phyloP scores from a whole-genome alignment of 768 basidiomycete genomes.

The Lyophyllum decastes region DNA sequence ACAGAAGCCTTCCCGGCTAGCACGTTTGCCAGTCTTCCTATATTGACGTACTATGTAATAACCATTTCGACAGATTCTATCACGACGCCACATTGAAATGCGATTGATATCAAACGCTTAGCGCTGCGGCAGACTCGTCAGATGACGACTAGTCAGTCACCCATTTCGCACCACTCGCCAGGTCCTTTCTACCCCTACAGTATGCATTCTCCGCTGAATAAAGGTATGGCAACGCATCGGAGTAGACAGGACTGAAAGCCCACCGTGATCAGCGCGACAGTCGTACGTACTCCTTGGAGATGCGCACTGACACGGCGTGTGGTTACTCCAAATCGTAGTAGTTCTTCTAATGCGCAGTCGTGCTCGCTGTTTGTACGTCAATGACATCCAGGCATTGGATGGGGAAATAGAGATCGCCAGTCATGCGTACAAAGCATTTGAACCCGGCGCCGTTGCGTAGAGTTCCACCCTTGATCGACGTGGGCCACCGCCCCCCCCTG shows the following conservation, averaged over 20 bases:
- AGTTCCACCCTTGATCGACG: not conserved
- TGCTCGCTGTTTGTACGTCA: not conserved
- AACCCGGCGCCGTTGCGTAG: too few relatives aligned
- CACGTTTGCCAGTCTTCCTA: not conserved
- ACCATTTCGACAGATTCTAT: not conserved
- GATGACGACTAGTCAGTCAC: not conserved
- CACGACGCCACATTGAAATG: conserved; percentile 2
- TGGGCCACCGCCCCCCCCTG: not conserved
- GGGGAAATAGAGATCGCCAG: not conserved
- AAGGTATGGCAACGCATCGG: too few relatives aligned
- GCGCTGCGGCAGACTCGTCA: not conserved
- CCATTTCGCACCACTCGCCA: not conserved
- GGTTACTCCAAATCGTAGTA: not conserved
- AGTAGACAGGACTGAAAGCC: not conserved
- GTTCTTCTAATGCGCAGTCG: not conserved
- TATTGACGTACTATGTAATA: not conserved
- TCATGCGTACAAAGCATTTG: too few relatives aligned
- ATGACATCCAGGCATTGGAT: not conserved
- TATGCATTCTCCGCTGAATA: not conserved
- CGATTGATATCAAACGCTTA: not conserved
- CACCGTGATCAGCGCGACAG: not conserved
- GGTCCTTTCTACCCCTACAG: not conserved
- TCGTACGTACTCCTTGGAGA: not conserved
- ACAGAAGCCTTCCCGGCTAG: not conserved
- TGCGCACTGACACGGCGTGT: not conserved